These are phyloP conservation scores for Xylaria sp. DNA, from an alignment of 2,329 filamentous ascomycete genomes.

Conservation along the genomic window DNA sequence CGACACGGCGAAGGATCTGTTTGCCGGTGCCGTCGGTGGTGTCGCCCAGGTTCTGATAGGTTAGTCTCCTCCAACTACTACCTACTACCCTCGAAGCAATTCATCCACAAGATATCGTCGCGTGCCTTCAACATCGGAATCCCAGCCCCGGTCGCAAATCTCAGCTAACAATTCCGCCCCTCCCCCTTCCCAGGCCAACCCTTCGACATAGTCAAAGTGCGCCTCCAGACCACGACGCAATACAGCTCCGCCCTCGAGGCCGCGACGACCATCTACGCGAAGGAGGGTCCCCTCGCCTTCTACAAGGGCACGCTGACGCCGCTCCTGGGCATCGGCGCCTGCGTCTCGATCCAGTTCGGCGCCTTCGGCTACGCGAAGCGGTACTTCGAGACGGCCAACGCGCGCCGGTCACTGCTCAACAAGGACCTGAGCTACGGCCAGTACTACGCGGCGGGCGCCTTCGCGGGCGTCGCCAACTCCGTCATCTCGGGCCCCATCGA, in stretches of 20 bases:
- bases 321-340: conserved; percentile 93
- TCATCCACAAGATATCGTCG: background rate
- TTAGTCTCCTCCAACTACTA: conserved; percentile 56
- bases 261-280: conserved; percentile 81
- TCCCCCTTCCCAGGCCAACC: conserved; percentile 61
- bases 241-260: conserved; percentile 82
- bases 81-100: no score
- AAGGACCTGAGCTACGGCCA: conserved; percentile 74
- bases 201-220: conserved; percentile 96
- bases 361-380: conserved; percentile 93
- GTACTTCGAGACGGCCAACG: conserved; percentile 79
- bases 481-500: conserved; percentile 91
- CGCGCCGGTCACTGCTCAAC: conserved; percentile 62
- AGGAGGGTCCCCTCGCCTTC: conserved; percentile 89
- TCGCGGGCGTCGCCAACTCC: conserved; percentile 90
- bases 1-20: conserved; percentile 84
- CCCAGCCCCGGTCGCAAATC: background rate
- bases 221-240: conserved; percentile 84
- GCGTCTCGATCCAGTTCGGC: conserved; percentile 97
- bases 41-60: conserved; percentile 93
- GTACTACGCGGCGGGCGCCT: conserved; percentile 90
- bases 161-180: conserved; percentile 3
- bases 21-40: conserved; percentile 88
- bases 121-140: no score
- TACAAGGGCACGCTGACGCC: conserved; percentile 97